These are phyloP conservation scores for Corymbia citriodora DNA, from an alignment of 441 rosid species.

Conservation along the genomic window DNA sequence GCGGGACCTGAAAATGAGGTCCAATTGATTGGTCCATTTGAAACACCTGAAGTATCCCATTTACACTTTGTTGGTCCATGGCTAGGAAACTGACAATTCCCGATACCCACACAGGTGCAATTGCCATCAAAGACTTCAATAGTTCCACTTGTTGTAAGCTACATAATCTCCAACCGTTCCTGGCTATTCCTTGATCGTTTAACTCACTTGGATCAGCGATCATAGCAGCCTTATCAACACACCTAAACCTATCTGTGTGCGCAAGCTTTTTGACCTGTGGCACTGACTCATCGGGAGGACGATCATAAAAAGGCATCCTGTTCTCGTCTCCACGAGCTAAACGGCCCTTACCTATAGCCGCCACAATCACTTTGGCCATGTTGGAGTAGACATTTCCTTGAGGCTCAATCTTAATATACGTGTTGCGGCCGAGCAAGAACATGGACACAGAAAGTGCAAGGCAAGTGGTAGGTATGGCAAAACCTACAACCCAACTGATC, in stretches of 20 bases:
- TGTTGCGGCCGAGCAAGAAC: not conserved
- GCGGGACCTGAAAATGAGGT: slow-evolving; percentile 11
- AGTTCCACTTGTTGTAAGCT: slow-evolving; percentile 8
- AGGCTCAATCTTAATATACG: not conserved
- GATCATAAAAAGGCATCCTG: not conserved
- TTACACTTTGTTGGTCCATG: slow-evolving; percentile 9
- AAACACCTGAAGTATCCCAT: slow-evolving; percentile 6
- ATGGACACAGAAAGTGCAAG: not conserved
- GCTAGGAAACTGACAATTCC: slow-evolving; percentile 3
- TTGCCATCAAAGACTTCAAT: slow-evolving; percentile 1
- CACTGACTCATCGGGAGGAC: not conserved
- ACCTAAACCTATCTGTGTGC: not conserved
- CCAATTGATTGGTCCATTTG: slow-evolving; percentile 3
- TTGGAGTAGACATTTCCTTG: slow-evolving; percentile 5
- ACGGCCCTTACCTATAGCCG: not conserved
- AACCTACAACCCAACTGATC: slow-evolving; percentile 10
- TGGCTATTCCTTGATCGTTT: not conserved
- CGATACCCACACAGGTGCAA: slow-evolving; percentile 7
- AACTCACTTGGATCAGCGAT: slow-evolving; percentile 1
- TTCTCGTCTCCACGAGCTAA: not conserved
- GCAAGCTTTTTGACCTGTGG: not conserved
- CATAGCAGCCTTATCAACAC: slow-evolving; percentile 1
- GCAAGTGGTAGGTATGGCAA: slow-evolving; percentile 6
- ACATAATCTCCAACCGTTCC: slow-evolving; percentile 1
- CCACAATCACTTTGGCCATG: slow-evolving; percentile 1